Percentiles rank a stretch among this genome's conserved stretches.
These are phyloP conservation scores for Pugionium dolabratum DNA, from an alignment of 345 rosid genomes.

Conservation along the genomic window DNA sequence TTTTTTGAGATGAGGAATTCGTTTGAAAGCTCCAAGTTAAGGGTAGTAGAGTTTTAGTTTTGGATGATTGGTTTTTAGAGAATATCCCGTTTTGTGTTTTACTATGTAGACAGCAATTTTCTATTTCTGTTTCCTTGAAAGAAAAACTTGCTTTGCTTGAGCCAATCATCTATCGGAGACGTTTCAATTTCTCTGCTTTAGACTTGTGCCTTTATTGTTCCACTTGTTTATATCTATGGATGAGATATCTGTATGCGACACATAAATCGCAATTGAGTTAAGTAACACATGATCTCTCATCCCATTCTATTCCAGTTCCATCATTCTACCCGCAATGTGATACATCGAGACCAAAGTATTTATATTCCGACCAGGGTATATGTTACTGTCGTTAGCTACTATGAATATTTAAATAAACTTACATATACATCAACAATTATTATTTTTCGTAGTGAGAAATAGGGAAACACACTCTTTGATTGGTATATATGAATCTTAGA, in stretches of 20 bases:
- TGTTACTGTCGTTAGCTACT: no score
- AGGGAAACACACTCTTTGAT: no score
- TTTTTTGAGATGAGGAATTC: slow-evolving; percentile 12
- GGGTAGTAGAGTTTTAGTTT: slow-evolving; percentile 27
- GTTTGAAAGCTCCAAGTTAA: slow-evolving; percentile 23
- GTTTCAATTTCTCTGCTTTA: neutral
- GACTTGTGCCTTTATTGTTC: neutral
- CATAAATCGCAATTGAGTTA: neutral
- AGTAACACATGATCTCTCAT: neutral
- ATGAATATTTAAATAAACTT: no score
- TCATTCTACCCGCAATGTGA: neutral
- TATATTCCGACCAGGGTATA: no score
- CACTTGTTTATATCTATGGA: neutral
- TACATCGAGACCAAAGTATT: neutral
- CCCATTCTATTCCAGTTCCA: neutral
- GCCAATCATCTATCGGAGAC: slow-evolving; percentile 7
- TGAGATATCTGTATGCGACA: neutral
- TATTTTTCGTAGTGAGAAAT: no score
- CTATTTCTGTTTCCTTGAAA: slow-evolving; percentile 5
- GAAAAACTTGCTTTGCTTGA: slow-evolving; percentile 13
- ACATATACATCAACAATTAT: no score
- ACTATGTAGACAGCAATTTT: slow-evolving; percentile 20
- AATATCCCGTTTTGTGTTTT: slow-evolving; percentile 28
- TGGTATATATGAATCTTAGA: no score
- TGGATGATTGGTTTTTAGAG: slow-evolving; percentile 24